Percentiles rank a stretch among this genome's conserved stretches.
These are phyloP conservation scores for Keqinozyma sinolaborantium DNA, from an alignment of 1,139 yeast genomes.

Conservation along the genomic window DNA sequence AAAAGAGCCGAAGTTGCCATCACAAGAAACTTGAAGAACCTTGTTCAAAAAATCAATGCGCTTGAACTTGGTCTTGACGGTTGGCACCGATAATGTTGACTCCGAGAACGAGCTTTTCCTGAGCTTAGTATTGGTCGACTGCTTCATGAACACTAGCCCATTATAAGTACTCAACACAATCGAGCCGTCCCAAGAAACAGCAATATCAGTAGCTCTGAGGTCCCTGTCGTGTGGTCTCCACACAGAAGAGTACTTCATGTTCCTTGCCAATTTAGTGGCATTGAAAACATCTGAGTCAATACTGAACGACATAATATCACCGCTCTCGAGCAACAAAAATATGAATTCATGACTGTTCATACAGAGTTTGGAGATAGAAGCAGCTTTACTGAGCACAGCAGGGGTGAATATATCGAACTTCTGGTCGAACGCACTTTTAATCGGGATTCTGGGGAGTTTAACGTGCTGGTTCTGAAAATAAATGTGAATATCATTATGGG, in stretches of 20 bases:
- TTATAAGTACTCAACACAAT: conserved; percentile 62
- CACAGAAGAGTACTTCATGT: conserved; percentile 33
- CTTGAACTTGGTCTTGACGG: conserved; percentile 46
- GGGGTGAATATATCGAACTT: conserved; percentile 57
- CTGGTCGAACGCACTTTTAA: conserved; percentile 28
- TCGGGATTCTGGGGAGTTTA: conserved; percentile 40
- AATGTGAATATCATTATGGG: conserved; percentile 59
- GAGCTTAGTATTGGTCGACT: conserved; percentile 12
- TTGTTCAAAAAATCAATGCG: conserved; percentile 53
- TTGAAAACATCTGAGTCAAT: conserved; percentile 17
- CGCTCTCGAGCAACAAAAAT: conserved; percentile 48
- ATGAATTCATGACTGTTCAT: conserved; percentile 34
- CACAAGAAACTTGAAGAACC: conserved; percentile 60
- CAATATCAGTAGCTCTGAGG: conserved; percentile 57
- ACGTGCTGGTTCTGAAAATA: conserved; percentile 57
- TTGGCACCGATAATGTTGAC: conserved; percentile 21
- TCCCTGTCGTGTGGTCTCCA: conserved; percentile 57
- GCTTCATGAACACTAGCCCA: conserved; percentile 56
- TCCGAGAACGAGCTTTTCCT: conserved; percentile 34
- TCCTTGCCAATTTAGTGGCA: conserved; percentile 23
- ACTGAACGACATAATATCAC: conserved; percentile 44
- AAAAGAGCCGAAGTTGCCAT: conserved; percentile 64
- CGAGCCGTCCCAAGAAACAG: conserved; percentile 67
- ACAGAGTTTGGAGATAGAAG: conserved; percentile 28
- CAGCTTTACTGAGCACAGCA: conserved; percentile 38